phyloP scores from a whole-genome alignment of 176 grass and related monocot genomes.

The Aegilops tauschii region DNA sequence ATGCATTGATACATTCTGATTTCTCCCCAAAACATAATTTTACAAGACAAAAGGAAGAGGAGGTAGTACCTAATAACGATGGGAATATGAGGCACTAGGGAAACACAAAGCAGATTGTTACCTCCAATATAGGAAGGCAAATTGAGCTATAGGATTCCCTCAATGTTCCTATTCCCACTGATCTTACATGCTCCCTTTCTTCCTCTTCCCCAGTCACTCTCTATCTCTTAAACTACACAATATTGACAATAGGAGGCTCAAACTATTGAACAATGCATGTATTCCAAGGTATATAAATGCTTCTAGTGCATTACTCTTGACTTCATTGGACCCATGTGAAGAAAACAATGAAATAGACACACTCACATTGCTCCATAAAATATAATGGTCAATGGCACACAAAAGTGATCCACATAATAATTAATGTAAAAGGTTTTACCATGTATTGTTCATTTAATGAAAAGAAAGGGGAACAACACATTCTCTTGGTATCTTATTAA shows the following conservation, averaged over 20 bases:
- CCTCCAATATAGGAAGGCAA: not conserved
- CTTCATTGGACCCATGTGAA: not conserved
- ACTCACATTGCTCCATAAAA: not conserved
- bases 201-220: slow-evolving; percentile 11
- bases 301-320: not conserved
- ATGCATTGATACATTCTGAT: not conserved
- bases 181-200: slow-evolving; percentile 5
- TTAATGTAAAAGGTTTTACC: not conserved
- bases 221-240: not conserved
- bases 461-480: not conserved
- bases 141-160: not conserved
- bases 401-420: not conserved
- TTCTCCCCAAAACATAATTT: not conserved
- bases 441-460: not conserved
- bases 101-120: not conserved
- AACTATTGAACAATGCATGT: not conserved
- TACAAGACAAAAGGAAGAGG: not conserved
- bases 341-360: not conserved
- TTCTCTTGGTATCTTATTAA: not conserved
- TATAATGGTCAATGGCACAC: not conserved
- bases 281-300: slow-evolving; percentile 6
- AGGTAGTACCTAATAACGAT: not conserved
- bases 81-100: not conserved
- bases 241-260: not conserved
- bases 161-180: slow-evolving; percentile 29